phyloP scores from a whole-genome alignment of 1,284 basidiomycete species.

The Inonotus hispidus region DNA sequence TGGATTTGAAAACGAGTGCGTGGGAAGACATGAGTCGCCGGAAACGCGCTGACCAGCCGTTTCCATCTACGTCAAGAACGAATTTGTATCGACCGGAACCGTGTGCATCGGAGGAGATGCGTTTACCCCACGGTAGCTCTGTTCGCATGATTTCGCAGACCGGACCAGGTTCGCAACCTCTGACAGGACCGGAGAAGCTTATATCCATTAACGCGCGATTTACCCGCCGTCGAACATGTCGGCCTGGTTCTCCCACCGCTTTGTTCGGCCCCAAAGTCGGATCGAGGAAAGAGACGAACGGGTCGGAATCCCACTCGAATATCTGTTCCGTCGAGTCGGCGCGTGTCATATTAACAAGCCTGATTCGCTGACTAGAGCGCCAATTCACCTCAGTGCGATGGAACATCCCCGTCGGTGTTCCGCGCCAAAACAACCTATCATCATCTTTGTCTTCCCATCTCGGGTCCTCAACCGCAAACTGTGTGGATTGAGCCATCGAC shows the following conservation, averaged over 20 bases:
- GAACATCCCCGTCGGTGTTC: slow-evolving; percentile 60
- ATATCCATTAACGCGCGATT: slow-evolving; percentile 53
- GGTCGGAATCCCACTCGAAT: slow-evolving; percentile 21
- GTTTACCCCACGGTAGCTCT: slow-evolving; percentile 43
- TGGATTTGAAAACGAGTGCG: slow-evolving; percentile 58
- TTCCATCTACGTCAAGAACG: slow-evolving; percentile 63
- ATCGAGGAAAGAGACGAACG: slow-evolving; percentile 25
- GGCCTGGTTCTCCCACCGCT: slow-evolving; percentile 39
- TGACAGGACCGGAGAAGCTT: slow-evolving; percentile 40
- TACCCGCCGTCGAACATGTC: slow-evolving; percentile 32
- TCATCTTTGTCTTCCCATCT: slow-evolving; percentile 53
- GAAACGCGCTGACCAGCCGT: slow-evolving; percentile 68
- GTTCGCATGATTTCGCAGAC: slow-evolving; percentile 40
- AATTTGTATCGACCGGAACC: slow-evolving; percentile 55
- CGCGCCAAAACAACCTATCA: slow-evolving; percentile 57
- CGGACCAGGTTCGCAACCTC: slow-evolving; percentile 38
- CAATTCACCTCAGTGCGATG: slow-evolving; percentile 40
- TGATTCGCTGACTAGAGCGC: slow-evolving; percentile 44
- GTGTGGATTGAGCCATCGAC: slow-evolving; percentile 31
- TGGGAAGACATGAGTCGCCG: slow-evolving; percentile 59
- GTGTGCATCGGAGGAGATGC: not conserved
- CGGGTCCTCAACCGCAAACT: slow-evolving; percentile 40
- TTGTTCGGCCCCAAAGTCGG: slow-evolving; percentile 21
- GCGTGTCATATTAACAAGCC: slow-evolving; percentile 30
- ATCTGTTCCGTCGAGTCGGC: slow-evolving; percentile 33